Conservation (phyloP, 768 basidiomycete species). For the Leucosporidium yakuticum region DNA sequence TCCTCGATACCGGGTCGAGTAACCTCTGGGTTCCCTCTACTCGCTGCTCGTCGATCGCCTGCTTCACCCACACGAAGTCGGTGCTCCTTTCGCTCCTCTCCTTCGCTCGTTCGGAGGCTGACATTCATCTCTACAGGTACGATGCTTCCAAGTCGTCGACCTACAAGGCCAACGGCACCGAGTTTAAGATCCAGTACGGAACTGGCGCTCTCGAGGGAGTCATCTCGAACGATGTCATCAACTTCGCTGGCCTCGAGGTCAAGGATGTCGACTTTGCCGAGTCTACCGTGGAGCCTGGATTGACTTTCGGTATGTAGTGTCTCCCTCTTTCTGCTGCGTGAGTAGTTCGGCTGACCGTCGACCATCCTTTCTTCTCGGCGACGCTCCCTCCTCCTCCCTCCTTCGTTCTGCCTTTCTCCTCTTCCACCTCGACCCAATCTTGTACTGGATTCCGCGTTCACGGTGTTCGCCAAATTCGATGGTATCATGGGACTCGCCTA, state of each 20-base stretch:
- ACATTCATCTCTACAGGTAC: conserved; percentile 51
- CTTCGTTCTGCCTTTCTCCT: background rate
- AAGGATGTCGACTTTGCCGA: conserved; percentile 82
- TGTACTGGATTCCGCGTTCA: no score
- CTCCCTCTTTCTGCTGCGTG: background rate
- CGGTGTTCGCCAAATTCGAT: conserved; percentile 66
- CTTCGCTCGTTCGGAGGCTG: background rate
- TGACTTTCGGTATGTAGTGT: conserved; percentile 61
- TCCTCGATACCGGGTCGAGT: conserved; percentile 37
- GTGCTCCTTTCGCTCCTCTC: no score
- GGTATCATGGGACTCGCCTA: conserved; percentile 92
- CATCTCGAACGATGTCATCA: conserved; percentile 73
- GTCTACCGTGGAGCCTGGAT: conserved; percentile 89
- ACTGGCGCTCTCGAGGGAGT: conserved; percentile 95
- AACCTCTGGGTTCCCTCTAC: conserved; percentile 47
- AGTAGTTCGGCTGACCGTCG: no score
- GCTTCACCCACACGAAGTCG: conserved; percentile 66
- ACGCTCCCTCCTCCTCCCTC: background rate
- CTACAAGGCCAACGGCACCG: conserved; percentile 81
- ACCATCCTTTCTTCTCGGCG: background rate
- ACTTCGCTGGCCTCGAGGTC: conserved; percentile 76
- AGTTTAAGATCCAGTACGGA: conserved; percentile 88
- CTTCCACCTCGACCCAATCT: background rate
- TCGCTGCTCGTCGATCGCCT: conserved; percentile 76
- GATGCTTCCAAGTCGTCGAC: conserved; percentile 70